These are phyloP conservation scores for Phanerochaete sordida DNA, from an alignment of 768 basidiomycete species.

Conservation along the genomic window DNA sequence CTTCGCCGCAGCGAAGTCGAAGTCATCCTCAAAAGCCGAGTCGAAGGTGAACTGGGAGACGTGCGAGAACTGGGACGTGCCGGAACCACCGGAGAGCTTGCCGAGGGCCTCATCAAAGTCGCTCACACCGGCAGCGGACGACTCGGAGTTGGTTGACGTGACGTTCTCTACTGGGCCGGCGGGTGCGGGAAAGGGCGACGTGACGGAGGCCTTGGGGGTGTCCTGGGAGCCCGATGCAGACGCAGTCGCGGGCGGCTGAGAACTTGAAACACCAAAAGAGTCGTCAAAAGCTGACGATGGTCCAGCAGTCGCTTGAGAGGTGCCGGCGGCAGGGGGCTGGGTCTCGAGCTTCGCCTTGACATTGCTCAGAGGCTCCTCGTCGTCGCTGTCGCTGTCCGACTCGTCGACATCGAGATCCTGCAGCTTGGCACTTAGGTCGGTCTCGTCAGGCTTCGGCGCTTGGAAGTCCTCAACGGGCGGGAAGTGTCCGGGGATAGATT, in stretches of 20 bases:
- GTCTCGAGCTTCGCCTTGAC: slow-evolving; percentile 20
- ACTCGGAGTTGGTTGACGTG: slow-evolving; percentile 13
- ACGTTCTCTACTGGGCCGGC: slow-evolving; percentile 6
- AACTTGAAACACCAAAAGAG: slow-evolving; percentile 42
- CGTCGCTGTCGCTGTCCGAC: slow-evolving; percentile 51
- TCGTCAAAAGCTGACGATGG: slow-evolving; percentile 44
- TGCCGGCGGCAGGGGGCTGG: neutral
- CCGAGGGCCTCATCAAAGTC: slow-evolving; percentile 78
- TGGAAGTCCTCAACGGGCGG: neutral
- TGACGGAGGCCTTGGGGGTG: neutral
- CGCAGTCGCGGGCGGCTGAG: slow-evolving; percentile 15
- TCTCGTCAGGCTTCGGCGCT: slow-evolving; percentile 24
- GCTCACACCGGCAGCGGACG: slow-evolving; percentile 33
- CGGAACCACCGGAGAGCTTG: slow-evolving; percentile 33
- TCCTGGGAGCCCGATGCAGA: slow-evolving; percentile 12
- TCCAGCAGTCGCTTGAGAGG: slow-evolving; percentile 12
- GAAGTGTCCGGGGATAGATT: slow-evolving; percentile 2
- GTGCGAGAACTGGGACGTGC: slow-evolving; percentile 30
- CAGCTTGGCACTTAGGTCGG: slow-evolving; percentile 49
- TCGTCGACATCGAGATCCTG: slow-evolving; percentile 59
- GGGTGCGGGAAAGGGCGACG: neutral
- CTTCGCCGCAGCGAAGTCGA: slow-evolving; percentile 54
- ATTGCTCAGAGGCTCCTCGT: slow-evolving; percentile 28
- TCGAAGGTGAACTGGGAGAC: slow-evolving; percentile 58
- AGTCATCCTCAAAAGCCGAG: slow-evolving; percentile 59